phyloP scores from a whole-genome alignment of 2,329 filamentous ascomycete genomes.

The Apiospora marii region DNA sequence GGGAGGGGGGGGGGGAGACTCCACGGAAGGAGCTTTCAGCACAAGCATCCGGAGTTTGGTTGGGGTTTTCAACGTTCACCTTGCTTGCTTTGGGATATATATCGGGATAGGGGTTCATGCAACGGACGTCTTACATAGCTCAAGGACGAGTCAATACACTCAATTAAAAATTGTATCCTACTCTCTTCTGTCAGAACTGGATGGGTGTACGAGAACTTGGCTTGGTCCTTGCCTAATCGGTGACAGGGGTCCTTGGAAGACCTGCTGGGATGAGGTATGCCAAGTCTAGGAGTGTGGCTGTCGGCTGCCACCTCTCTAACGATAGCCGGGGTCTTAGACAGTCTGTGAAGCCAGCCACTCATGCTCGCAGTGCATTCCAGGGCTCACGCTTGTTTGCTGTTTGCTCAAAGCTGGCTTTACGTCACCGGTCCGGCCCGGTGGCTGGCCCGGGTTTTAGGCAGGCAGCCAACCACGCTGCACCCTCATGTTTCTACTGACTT shows the following conservation, averaged over 20 bases:
- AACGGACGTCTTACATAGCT: not conserved
- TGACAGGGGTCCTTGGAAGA: not conserved
- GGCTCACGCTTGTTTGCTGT: not conserved
- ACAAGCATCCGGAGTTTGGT: slow-evolving; percentile 19
- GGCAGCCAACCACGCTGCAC: not conserved
- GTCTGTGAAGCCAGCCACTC: not conserved
- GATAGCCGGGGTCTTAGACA: not conserved
- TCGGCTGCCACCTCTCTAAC: not conserved
- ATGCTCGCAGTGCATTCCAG: too few relatives aligned
- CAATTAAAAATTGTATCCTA: not conserved
- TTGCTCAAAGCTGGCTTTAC: not conserved
- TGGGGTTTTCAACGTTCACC: not conserved
- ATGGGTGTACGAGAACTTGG: not conserved
- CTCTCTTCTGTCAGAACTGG: not conserved
- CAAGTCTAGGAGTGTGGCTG: not conserved
- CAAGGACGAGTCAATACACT: slow-evolving; percentile 3
- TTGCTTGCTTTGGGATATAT: not conserved
- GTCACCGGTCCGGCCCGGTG: slow-evolving; percentile 3
- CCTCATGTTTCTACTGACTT: not conserved
- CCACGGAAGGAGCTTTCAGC: slow-evolving; percentile 10
- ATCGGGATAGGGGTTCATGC: not conserved
- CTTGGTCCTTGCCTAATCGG: not conserved
- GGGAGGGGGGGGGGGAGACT: slow-evolving; percentile 9
- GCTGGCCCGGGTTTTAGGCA: not conserved
- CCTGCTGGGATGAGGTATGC: not conserved